A percentile compares a stretch with the other conserved stretches of the same genome.
phyloP scores from a whole-genome alignment of 768 basidiomycete species.

The Cystofilobasidium bisporidii region DNA sequence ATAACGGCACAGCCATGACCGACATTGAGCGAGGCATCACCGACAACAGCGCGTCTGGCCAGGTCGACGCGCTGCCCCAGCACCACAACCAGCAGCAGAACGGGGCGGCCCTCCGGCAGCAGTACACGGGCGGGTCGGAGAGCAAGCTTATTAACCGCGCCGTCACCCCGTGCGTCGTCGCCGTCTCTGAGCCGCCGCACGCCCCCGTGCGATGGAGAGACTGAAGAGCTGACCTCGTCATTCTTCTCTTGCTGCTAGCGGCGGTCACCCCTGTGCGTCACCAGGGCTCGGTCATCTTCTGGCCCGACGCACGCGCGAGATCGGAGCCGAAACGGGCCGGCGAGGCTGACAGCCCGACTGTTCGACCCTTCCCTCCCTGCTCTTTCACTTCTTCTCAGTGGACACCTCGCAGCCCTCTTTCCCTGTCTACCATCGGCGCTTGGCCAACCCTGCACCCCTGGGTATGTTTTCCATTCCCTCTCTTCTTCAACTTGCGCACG shows the following conservation, averaged over 20 bases:
- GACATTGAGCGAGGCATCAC: too few relatives aligned
- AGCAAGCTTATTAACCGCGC: conserved; percentile 18
- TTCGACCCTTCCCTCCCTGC: neutral
- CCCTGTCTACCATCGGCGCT: conserved; percentile 17
- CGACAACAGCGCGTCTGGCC: too few relatives aligned
- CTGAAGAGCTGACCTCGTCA: neutral
- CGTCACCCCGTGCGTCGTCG: conserved; percentile 15
- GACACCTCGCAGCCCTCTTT: conserved; percentile 24
- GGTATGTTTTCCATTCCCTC: neutral
- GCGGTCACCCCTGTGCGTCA: conserved; percentile 21
- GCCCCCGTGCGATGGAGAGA: neutral
- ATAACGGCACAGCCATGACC: too few relatives aligned
- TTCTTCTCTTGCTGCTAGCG: neutral
- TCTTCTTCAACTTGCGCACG: neutral
- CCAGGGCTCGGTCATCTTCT: too few relatives aligned
- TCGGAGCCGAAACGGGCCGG: neutral
- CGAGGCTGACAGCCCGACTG: too few relatives aligned
- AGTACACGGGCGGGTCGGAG: neutral
- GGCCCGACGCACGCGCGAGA: too few relatives aligned
- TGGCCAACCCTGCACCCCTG: neutral
- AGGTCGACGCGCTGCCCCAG: neutral
- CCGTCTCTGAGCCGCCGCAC: too few relatives aligned
- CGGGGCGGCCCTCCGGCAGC: neutral
- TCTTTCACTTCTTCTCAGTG: neutral
- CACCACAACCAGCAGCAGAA: neutral